Conservation (phyloP, 2,329 filamentous ascomycete genomes). For the Phoma sp. region DNA sequence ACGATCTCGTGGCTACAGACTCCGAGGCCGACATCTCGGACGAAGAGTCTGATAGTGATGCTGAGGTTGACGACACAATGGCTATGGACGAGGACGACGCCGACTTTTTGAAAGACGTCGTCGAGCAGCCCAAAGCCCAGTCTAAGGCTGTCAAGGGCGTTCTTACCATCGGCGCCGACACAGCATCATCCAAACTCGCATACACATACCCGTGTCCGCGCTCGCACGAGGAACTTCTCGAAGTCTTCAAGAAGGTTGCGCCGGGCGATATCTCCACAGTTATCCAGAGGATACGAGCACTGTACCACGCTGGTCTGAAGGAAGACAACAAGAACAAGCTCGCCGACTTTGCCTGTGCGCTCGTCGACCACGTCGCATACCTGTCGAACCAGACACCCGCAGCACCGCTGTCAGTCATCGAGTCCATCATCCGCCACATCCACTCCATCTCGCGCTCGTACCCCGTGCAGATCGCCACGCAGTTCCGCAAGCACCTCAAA, state of each 20-base stretch:
- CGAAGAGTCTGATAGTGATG: conserved; percentile 38
- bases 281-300: conserved; percentile 85
- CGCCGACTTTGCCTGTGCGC: conserved; percentile 67
- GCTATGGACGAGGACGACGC: conserved; percentile 56
- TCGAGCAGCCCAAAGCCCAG: conserved; percentile 39
- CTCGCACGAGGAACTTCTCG: conserved; percentile 74
- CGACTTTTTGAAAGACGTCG: conserved; percentile 55
- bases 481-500: conserved; percentile 76
- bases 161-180: conserved; percentile 48
- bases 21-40: conserved; percentile 59
- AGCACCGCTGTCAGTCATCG: conserved; percentile 71
- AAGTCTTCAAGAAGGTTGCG: conserved; percentile 67
- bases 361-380: conserved; percentile 71
- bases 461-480: conserved; percentile 75
- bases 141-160: conserved; percentile 51
- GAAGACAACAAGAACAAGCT: conserved; percentile 86
- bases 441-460: conserved; percentile 92
- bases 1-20: conserved; percentile 83
- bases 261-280: conserved; percentile 74
- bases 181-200: conserved; percentile 64
- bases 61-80: conserved; percentile 45
- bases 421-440: conserved; percentile 84
- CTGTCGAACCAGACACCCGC: conserved; percentile 59
- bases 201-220: conserved; percentile 88
- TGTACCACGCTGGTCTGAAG: conserved; percentile 89